Evolutionary conservation across 2,329 filamentous ascomycete genomes (phyloP).

Genomic region (Fusarium papillatum): DNA sequence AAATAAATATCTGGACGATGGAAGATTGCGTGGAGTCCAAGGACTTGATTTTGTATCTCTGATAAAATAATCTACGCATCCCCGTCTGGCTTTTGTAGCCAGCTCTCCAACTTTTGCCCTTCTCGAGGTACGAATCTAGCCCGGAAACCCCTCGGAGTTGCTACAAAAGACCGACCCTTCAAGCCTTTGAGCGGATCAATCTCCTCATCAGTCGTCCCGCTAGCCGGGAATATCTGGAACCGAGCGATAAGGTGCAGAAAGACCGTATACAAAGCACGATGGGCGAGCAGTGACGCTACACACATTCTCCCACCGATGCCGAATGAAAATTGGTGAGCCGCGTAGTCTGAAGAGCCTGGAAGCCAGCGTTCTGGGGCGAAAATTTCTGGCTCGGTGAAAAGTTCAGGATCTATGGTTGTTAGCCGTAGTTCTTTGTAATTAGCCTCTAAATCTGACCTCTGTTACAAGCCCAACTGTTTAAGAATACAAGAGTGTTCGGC

Average conservation of each 20-base stretch:
- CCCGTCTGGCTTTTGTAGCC: conserved; percentile 7
- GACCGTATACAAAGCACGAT: conserved; percentile 65
- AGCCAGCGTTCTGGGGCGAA: conserved; percentile 66
- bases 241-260: conserved; percentile 64
- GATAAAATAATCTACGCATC: neutral
- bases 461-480: conserved; percentile 47
- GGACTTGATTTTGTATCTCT: neutral
- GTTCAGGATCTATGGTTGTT: conserved; percentile 59
- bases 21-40: neutral
- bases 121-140: conserved; percentile 31
- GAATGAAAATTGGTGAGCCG: conserved; percentile 65
- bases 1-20: neutral
- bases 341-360: conserved; percentile 45
- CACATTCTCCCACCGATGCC: conserved; percentile 69
- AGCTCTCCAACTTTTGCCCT: neutral
- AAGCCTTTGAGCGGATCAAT: conserved; percentile 41
- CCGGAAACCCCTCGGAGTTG: conserved; percentile 21
- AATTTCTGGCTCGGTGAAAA: conserved; percentile 75
- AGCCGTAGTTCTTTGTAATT: neutral
- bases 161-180: conserved; percentile 22
- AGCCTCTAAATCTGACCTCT: conserved; percentile 29
- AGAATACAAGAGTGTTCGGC: conserved; percentile 63
- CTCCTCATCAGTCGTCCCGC: conserved; percentile 21
- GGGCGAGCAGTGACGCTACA: conserved; percentile 65
- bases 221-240: conserved; percentile 51